phyloP scores from a whole-genome alignment of 768 basidiomycete genomes.

The Galerina sulciceps region DNA sequence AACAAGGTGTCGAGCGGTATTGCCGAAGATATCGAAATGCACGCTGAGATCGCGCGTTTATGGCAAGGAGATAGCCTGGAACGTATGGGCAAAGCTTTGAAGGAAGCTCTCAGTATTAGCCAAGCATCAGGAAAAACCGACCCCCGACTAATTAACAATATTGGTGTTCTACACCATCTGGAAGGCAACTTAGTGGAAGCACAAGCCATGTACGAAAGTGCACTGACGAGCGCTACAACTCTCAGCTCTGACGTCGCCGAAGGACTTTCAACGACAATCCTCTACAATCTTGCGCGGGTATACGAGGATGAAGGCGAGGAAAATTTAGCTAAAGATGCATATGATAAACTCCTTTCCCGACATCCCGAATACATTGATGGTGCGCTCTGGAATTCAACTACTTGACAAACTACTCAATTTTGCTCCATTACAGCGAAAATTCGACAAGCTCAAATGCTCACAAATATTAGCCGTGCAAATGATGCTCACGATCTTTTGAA shows the following conservation, averaged over 20 bases:
- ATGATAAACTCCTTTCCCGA: conserved; percentile 81
- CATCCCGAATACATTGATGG: conserved; percentile 98
- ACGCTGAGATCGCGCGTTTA: conserved; percentile 86
- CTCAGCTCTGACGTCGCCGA: conserved; percentile 57
- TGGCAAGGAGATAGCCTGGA: conserved; percentile 86
- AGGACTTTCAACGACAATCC: conserved; percentile 76
- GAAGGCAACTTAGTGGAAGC: conserved; percentile 65
- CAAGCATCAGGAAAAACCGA: conserved; percentile 54
- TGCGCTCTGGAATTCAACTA: conserved; percentile 40
- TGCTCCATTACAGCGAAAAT: conserved; percentile 75
- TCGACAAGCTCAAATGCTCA: conserved; percentile 83
- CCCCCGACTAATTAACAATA: conserved; percentile 79
- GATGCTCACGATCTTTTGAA: conserved; percentile 91
- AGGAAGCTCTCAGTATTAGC: conserved; percentile 72
- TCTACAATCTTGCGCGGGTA: conserved; percentile 91
- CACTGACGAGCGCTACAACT: conserved; percentile 60
- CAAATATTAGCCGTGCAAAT: conserved; percentile 68
- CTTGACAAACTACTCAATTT: background rate
- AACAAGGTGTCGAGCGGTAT: conserved; percentile 55
- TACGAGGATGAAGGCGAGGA: conserved; percentile 86
- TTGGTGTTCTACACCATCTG: conserved; percentile 76
- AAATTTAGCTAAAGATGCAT: conserved; percentile 80
- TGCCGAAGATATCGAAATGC: conserved; percentile 83
- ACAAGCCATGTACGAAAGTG: conserved; percentile 69
- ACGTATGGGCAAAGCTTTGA: conserved; percentile 71